Conservation (phyloP, 768 basidiomycete species). For the Phanerochaete sordida region DNA sequence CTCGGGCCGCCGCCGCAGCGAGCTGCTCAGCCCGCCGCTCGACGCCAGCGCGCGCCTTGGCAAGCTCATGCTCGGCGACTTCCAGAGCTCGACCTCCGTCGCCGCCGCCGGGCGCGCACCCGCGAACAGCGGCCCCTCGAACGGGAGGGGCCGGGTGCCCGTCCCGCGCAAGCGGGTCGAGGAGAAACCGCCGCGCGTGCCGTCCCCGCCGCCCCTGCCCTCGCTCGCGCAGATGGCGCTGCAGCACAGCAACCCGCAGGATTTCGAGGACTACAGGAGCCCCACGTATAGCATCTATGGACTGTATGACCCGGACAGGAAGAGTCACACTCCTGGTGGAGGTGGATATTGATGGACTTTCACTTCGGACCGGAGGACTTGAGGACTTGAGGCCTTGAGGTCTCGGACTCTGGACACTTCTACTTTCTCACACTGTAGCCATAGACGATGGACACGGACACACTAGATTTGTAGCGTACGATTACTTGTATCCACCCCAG, state of each 20-base stretch:
- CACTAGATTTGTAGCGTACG: background rate
- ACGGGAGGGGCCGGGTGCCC: slow-evolving; percentile 28
- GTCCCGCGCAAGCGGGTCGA: slow-evolving; percentile 35
- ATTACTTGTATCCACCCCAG: background rate
- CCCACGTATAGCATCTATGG: slow-evolving; percentile 84
- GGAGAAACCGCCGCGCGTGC: slow-evolving; percentile 75
- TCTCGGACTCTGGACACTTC: no score
- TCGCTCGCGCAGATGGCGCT: slow-evolving; percentile 77
- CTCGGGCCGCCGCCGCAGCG: slow-evolving; percentile 30
- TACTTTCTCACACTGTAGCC: background rate
- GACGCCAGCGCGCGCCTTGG: slow-evolving; percentile 51
- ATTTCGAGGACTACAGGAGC: slow-evolving; percentile 65
- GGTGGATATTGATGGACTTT: slow-evolving; percentile 16
- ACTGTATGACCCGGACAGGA: slow-evolving; percentile 62
- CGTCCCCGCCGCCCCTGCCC: slow-evolving; percentile 70
- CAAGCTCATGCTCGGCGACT: slow-evolving; percentile 62
- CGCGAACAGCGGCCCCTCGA: slow-evolving; percentile 15
- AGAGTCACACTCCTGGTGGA: slow-evolving; percentile 35
- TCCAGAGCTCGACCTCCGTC: slow-evolving; percentile 27
- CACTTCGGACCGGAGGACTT: no score
- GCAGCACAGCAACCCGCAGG: slow-evolving; percentile 57
- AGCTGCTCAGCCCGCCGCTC: slow-evolving; percentile 27
- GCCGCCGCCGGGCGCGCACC: slow-evolving; percentile 24
- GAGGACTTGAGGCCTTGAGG: no score
- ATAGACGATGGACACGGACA: background rate